Base-by-base conservation (phyloP, 1,284 basidiomycete genomes). In the Sanghuangporus baumii region DNA sequence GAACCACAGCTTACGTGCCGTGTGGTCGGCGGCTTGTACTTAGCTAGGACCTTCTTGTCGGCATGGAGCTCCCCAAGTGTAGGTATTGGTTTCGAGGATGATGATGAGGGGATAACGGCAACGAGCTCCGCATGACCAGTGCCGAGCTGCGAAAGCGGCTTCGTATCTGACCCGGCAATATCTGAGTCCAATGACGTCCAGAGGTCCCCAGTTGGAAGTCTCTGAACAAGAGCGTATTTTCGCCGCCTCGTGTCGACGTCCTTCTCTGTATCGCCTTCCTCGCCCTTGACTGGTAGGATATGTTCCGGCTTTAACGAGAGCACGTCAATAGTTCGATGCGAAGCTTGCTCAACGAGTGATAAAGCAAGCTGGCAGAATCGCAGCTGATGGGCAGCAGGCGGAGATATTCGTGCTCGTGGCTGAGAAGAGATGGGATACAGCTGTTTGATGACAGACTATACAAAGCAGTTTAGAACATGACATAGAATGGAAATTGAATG, bases 191-290 rank as follows among this genome's bases (percentile, higher is more conserved):
- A 77, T n/a, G 89, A 90, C 7, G 88, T 81, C 86, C 89, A 93
- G 76, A 85, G 90, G 65, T 88, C 86, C 36, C 85, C 88, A 2
- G 79, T 80, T 1, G 90, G 88, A 2, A 93, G 77, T 66, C 83
- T 86, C 69, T 93, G 90, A 65, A 91, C 79, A 23, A 93, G 81
- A 3, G 91, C 89, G 72, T 87, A 91, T 71, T 81, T 85, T 59
- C 76, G 66, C 48, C 64, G 64, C 61, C 55, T 54, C 60, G 63
- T 70, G 46, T 7, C 63, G 54, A n/a, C 66, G 64, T 62, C 71
- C 69, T 4, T 66, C n/a, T 73, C 72, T 57, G 67, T 67, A 31
- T 72, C 60, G n/a, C 62, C 70, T 38, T 68, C 61, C 48, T 68
- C 38, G 23, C 68, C 55, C 31, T 75, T 70, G 46, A 68, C 66